Conservation (phyloP, 2,329 filamentous ascomycete species). For the Tricladium varicosporioides region DNA sequence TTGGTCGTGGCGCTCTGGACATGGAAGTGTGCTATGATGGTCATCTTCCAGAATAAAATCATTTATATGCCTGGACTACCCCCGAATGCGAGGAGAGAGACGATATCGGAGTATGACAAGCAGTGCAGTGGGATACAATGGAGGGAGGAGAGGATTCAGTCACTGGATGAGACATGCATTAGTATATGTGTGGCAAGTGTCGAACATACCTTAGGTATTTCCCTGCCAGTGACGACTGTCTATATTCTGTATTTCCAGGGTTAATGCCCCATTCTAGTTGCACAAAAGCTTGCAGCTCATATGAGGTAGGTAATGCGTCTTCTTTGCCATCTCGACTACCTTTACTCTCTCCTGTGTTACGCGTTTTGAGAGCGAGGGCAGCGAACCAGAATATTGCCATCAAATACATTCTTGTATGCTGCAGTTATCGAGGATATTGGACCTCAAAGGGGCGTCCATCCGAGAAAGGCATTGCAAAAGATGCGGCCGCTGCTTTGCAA, state of each 20-base stretch:
- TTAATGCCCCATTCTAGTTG: constrained; percentile 30
- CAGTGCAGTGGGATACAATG: constrained; percentile 63
- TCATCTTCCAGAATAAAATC: constrained; percentile 77
- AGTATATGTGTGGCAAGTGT: constrained; percentile 50
- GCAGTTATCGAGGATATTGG: constrained; percentile 63
- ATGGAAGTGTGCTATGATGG: constrained; percentile 70
- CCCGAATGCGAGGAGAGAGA: constrained; percentile 67
- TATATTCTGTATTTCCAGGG: constrained; percentile 60
- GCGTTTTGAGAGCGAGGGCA: constrained; percentile 40
- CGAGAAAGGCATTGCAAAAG: constrained; percentile 66
- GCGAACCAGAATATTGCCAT: constrained; percentile 10
- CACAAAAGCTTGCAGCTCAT: constrained; percentile 20
- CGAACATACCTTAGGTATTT: not conserved
- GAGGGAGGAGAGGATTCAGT: constrained; percentile 59
- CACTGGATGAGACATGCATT: constrained; percentile 64
- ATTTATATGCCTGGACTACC: constrained; percentile 78
- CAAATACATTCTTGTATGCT: constrained; percentile 49
- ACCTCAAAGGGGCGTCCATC: constrained; percentile 69
- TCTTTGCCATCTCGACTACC: constrained; percentile 57
- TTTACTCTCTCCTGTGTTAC: constrained; percentile 53
- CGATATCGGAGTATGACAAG: constrained; percentile 59
- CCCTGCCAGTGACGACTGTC: constrained; percentile 32
- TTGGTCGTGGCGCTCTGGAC: constrained; percentile 63
- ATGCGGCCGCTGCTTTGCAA: constrained; percentile 61
- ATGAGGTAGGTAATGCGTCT: constrained; percentile 53